Evolutionary conservation across 176 grass and related monocot species (phyloP), one percentile per base, ranked within the genome.

Genomic region (Cocos nucifera): DNA sequence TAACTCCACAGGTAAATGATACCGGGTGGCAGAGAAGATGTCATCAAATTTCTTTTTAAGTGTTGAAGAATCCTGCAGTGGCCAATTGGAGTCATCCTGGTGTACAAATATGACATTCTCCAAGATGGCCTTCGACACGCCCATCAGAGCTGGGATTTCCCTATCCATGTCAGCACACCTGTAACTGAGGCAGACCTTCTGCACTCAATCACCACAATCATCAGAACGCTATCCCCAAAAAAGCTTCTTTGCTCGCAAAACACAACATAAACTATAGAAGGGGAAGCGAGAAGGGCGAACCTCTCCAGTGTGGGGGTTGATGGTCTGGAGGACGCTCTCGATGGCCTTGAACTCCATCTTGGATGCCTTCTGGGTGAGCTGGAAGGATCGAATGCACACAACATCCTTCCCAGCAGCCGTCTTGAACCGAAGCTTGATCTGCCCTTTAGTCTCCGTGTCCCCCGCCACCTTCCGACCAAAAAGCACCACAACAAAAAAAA

Each of bases 301-400:
- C 86, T 87, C 90, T 60, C 92, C 87, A 18, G 81, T 88, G 70
- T 97, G 92, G 65, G 92, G 92, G 80, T 91, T 97, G 75, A 97
- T 91, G 61, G 87, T 91, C 78, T 97, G 92, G 10, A 97, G 87
- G 61, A 91, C 87, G 0, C 92, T 97, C 75, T 97, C 92, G 6
- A 97, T 90, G 51, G 87, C 92, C 64, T 97, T 97, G 64, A 97
- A 97, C 75, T 97, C 92, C 92, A 97, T 91, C 74, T 97, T 91
- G 4, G 92, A 91, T 63, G 92, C 87, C 63, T 97, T 97, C 59
- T 97, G 92, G 19, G 92, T 88, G 74, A 97, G 87, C 78, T 97
- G 87, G 74, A 97, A 97, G 28, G 92, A 97, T 16, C 92, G 79
- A 51, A 97, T 97, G 68, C 93, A 91, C 35, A 97, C 93, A 39